Evolutionary conservation across 345 rosid species (phyloP), one percentile per base, ranked within the genome.

Genomic region (Eucalyptus rudis): DNA sequence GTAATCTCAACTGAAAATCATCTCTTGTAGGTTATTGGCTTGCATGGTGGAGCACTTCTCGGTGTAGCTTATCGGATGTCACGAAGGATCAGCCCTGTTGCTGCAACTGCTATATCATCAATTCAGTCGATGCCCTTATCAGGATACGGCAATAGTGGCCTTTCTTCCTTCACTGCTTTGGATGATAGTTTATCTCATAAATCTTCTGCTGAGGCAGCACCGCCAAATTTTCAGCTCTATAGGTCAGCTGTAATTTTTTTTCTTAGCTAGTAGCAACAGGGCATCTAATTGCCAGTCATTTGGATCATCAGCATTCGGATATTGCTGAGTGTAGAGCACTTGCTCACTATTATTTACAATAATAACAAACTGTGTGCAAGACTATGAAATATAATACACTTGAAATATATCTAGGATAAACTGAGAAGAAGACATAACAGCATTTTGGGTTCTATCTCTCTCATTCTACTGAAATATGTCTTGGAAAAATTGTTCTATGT

Each of bases 91-190:
- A 96, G 98, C 91, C 97, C 99, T 91, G 91, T 91, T 91, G 93
- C 99, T 80, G 99, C 99, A 68, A 95, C 98, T 87, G 98, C 99
- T 89, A 96, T 96, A 91, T 96, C 99, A 89, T 94, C 97, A 88
- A 94, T 97, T 91, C 99, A 97, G 90, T 96, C 99, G 29, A 98
- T 97, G 99, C 99, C 99, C 6, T 92, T 98, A 91, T 98, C 99
- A n/a, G 99, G 99, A 90, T 96, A 95, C 90, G 99, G 98, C 92
- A 94, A 93, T 88, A 92, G 95, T 91, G 94, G 95, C 85, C 90
- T 93, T 88, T 95, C 98, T 93, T 95, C 99, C 49, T 97, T 98
- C 89, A 88, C 95, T 56, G 91, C 95, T 87, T 93, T 93, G 88
- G 99, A 98, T 88, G 96, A 98, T 93, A 98, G 96, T 86, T 92